Evolutionary conservation across 164 flowering plant genomes (phyloP).

Genomic region (Pachysandra terminalis): DNA sequence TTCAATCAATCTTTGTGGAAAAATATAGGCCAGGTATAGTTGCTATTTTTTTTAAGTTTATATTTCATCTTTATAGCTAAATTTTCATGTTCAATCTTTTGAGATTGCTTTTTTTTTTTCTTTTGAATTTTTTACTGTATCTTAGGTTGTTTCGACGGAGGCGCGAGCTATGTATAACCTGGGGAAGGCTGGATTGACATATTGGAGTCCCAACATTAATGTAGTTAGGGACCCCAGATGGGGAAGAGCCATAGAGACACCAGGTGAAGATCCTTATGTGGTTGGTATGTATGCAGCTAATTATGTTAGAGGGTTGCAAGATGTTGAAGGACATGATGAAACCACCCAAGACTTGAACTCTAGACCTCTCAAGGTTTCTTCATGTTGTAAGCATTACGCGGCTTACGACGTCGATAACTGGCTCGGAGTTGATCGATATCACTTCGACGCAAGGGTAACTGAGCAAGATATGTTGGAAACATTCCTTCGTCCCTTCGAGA

Average conservation of each 20-base stretch:
- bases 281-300: constrained; percentile 11
- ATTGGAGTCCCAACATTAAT: constrained; percentile 25
- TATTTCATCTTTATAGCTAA: too few species aligned
- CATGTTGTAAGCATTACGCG: constrained; percentile 24
- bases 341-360: constrained; percentile 7
- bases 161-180: constrained; percentile 11
- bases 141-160: constrained; percentile 18
- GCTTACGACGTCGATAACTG: constrained; percentile 26
- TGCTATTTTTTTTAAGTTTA: too few species aligned
- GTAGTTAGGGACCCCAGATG: constrained; percentile 24
- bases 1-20: constrained; percentile 32
- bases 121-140: too few species aligned
- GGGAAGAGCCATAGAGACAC: constrained; percentile 21
- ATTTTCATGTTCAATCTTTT: too few species aligned
- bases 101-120: too few species aligned
- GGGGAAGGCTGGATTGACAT: constrained; percentile 10
- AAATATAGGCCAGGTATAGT: constrained; percentile 26
- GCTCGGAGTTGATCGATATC: constrained; percentile 15
- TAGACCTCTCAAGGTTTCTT: constrained; percentile 18
- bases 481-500: constrained; percentile 20
- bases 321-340: constrained; percentile 14
- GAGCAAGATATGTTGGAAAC: constrained; percentile 22
- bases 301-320: constrained; percentile 23
- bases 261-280: constrained; percentile 21
- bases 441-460: constrained; percentile 21